Conservation (phyloP, 371 early-diverging fungal species). For the Rhizopus arrhizus region DNA sequence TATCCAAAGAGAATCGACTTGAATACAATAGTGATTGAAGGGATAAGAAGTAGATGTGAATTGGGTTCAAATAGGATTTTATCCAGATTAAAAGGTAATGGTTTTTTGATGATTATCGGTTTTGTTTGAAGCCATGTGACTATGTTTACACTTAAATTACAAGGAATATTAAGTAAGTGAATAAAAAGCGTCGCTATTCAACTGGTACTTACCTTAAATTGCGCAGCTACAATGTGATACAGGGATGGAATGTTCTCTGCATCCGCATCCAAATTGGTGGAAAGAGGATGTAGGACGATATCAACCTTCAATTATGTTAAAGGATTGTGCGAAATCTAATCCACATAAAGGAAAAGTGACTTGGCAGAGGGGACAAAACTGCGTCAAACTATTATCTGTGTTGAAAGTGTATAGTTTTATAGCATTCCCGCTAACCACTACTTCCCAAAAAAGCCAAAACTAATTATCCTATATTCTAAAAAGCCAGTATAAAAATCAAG, state of each 20-base stretch:
- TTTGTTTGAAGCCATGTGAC: no score
- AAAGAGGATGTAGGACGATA: conserved; percentile 18
- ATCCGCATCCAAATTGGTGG: conserved; percentile 15
- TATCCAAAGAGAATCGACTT: no score
- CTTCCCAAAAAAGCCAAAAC: conserved; percentile 7
- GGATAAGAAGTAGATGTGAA: no score
- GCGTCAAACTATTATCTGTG: conserved; percentile 18
- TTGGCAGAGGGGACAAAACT: conserved; percentile 12
- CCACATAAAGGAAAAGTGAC: conserved; percentile 17
- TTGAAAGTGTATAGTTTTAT: conserved; percentile 21
- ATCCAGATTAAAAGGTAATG: no score
- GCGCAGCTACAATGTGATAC: background rate
- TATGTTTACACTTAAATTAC: background rate
- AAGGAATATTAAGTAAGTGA: conserved; percentile 5
- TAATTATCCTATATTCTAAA: no score
- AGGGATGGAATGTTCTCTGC: conserved; percentile 12
- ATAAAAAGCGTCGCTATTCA: conserved; percentile 6
- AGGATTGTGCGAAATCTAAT: conserved; percentile 19
- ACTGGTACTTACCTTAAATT: conserved; percentile 10
- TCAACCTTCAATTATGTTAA: conserved; percentile 12
- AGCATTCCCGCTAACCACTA: conserved; percentile 14
- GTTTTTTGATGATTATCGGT: no score
- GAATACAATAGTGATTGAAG: no score
- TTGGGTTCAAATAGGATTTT: no score
- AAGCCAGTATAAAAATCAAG: no score